Percentiles rank a stretch among this genome's conserved stretches.
These are phyloP conservation scores for Rubroboletus pulcherrimus DNA, from an alignment of 768 basidiomycete genomes.

Conservation along the genomic window DNA sequence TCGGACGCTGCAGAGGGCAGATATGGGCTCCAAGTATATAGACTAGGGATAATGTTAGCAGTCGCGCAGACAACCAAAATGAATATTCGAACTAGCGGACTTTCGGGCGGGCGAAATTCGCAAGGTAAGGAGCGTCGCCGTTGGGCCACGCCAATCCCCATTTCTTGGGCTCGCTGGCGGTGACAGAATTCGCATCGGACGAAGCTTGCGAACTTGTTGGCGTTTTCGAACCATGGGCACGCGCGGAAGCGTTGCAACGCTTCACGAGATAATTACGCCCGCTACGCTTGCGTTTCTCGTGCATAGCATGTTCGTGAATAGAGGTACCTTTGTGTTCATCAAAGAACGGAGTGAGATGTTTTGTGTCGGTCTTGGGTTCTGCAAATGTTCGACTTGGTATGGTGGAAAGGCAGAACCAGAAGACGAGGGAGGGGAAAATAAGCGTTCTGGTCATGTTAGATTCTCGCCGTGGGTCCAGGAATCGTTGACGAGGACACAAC, in stretches of 20 bases:
- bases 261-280: conserved; percentile 11
- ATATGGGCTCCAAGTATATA: conserved; percentile 70
- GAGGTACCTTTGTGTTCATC: not conserved
- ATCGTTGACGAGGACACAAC: not conserved
- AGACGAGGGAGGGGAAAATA: conserved; percentile 5
- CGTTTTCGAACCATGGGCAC: conserved; percentile 4
- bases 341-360: not conserved
- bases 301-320: not conserved
- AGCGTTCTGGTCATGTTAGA: conserved; percentile 10
- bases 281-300: conserved; percentile 17
- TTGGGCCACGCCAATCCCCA: conserved; percentile 69
- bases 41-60: conserved; percentile 20
- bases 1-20: conserved; percentile 38
- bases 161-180: conserved; percentile 35
- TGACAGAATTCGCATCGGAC: not conserved
- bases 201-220: not conserved
- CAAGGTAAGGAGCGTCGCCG: conserved; percentile 45
- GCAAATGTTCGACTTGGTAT: conserved; percentile 5
- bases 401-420: conserved; percentile 8
- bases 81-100: conserved; percentile 40
- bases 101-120: conserved; percentile 44
- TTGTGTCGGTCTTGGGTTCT: not conserved
- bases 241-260: conserved; percentile 15
- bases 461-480: not conserved
- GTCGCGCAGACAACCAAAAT: not conserved